These are phyloP conservation scores for Centella asiatica DNA, from an alignment of 129 eudicot species.

Conservation along the genomic window DNA sequence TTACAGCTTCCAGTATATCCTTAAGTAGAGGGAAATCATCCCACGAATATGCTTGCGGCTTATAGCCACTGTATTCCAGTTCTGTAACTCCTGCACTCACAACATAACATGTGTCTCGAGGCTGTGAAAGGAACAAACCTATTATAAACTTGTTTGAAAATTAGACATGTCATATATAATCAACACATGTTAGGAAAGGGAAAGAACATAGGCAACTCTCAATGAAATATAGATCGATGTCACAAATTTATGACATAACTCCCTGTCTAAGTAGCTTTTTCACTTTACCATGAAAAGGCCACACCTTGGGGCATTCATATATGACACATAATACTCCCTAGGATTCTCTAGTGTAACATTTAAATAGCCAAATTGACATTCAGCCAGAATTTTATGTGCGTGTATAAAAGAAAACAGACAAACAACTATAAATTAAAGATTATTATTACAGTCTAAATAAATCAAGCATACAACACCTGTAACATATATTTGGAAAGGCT, in stretches of 20 bases:
- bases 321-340: background rate
- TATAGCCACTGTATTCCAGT: constrained; percentile 63
- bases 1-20: constrained; percentile 54
- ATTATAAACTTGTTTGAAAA: background rate
- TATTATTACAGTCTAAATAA: no score
- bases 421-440: no score
- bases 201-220: no score
- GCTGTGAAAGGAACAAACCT: constrained; percentile 32
- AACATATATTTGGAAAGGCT: no score
- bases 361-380: background rate
- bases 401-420: no score
- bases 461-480: no score
- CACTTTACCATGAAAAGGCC: no score
- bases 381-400: background rate
- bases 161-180: background rate
- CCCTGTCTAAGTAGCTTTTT: no score
- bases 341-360: background rate
- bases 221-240: no score
- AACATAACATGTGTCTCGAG: constrained; percentile 83
- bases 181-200: background rate
- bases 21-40: constrained; percentile 73
- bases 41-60: constrained; percentile 72
- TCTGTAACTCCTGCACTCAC: constrained; percentile 58
- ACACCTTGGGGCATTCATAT: background rate
- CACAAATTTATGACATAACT: no score